Percentiles rank a stretch among this genome's conserved stretches.
These are phyloP conservation scores for Rhizophagus sp. DNA, from an alignment of 192 early-diverging fungal species.

Conservation along the genomic window DNA sequence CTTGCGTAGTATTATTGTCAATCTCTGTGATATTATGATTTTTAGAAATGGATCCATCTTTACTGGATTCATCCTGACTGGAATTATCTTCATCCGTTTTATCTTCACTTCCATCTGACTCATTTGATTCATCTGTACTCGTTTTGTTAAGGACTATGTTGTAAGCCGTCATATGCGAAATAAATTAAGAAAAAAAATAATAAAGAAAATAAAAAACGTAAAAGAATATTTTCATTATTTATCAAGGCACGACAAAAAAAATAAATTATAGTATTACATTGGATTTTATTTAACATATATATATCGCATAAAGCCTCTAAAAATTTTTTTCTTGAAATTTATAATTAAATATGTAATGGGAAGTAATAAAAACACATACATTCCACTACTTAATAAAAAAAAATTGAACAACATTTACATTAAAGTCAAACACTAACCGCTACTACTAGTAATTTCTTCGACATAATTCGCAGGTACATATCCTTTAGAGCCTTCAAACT, in stretches of 20 bases:
- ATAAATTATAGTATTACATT: conserved; percentile 18
- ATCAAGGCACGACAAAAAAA: background rate
- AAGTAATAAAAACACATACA: conserved; percentile 12
- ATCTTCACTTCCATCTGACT: background rate
- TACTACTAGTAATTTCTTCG: conserved; percentile 40
- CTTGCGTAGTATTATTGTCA: background rate
- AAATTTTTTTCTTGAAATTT: background rate
- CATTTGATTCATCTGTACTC: background rate
- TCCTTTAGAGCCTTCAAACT: conserved; percentile 39
- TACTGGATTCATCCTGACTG: background rate
- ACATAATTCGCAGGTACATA: conserved; percentile 53
- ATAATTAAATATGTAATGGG: background rate
- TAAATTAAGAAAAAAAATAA: conserved; percentile 5
- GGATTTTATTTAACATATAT: conserved; percentile 17
- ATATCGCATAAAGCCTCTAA: background rate
- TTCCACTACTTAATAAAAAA: background rate
- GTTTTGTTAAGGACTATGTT: background rate
- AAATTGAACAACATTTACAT: background rate
- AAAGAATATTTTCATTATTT: conserved; percentile 15
- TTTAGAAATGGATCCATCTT: background rate
- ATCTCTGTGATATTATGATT: background rate
- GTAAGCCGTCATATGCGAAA: background rate
- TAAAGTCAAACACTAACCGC: conserved; percentile 35
- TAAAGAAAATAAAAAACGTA: background rate
- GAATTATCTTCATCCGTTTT: background rate